Conservation (phyloP, 371 early-diverging fungal genomes). For the Entomophthora muscae region DNA sequence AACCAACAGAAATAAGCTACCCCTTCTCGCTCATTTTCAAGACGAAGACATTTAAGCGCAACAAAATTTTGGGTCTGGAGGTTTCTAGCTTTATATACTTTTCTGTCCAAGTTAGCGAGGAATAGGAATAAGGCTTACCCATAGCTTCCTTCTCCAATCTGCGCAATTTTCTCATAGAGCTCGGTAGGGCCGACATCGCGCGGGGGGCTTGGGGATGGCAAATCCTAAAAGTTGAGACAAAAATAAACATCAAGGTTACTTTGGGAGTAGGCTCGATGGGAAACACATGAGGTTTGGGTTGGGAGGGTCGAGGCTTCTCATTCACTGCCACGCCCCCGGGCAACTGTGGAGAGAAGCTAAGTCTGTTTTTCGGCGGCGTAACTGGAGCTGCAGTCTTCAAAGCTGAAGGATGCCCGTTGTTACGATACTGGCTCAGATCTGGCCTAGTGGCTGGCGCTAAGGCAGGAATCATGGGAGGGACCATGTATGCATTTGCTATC, state of each 20-base stretch:
- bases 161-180: constrained; percentile 12
- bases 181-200: not conserved
- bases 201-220: not conserved
- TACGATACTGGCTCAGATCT: not conserved
- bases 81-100: constrained; percentile 66
- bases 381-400: not conserved
- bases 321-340: not conserved
- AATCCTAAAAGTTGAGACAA: not conserved
- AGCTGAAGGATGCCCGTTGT: not conserved
- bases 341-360: not conserved
- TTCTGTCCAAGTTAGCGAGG: constrained; percentile 20
- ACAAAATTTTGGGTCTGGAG: constrained; percentile 40
- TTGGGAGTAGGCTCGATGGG: not conserved
- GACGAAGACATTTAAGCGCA: constrained; percentile 67
- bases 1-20: constrained; percentile 17
- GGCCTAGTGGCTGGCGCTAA: not conserved
- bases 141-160: constrained; percentile 24
- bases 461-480: not conserved
- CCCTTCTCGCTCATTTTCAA: constrained; percentile 69
- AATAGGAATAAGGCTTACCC: constrained; percentile 19
- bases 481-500: not conserved
- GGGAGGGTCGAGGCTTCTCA: not conserved
- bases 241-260: not conserved
- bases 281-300: not conserved
- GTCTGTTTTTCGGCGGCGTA: not conserved